Conservation (phyloP, 108 stramenopile species). For the Heterococcus sp. region DNA sequence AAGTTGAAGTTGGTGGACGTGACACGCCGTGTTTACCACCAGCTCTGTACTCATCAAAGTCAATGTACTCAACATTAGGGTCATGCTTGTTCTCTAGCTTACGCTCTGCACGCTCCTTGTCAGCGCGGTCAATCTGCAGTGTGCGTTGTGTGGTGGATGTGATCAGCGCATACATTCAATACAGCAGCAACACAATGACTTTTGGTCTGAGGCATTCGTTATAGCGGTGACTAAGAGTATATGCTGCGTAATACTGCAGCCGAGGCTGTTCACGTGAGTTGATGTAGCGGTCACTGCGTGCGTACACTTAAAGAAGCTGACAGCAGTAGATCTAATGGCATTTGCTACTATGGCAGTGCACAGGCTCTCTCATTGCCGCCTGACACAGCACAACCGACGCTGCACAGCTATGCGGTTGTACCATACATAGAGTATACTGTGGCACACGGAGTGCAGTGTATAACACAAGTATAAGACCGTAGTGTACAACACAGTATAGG, state of each 20-base stretch:
- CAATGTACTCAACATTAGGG: constrained; percentile 12
- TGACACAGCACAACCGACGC: neutral
- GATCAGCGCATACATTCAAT: no score
- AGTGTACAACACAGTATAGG: neutral
- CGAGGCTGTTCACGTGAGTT: no score
- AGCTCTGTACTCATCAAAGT: constrained; percentile 14
- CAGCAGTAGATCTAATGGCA: neutral
- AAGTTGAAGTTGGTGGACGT: neutral
- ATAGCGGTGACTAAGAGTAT: no score
- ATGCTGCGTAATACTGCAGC: no score
- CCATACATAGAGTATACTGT: neutral
- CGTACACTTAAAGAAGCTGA: no score
- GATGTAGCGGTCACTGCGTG: no score
- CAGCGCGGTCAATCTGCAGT: constrained; percentile 12
- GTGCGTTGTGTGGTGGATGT: no score
- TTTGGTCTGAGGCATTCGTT: neutral
- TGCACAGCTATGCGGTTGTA: neutral
- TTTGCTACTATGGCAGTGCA: no score
- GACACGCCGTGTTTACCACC: neutral
- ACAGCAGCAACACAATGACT: no score
- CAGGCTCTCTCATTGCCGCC: no score
- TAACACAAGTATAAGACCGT: neutral
- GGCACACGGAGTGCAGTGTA: neutral
- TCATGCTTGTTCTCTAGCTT: neutral
- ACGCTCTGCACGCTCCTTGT: constrained; percentile 10